Evolutionary conservation across 257 asterid species (phyloP).

Genomic region (Linaria vulgaris): DNA sequence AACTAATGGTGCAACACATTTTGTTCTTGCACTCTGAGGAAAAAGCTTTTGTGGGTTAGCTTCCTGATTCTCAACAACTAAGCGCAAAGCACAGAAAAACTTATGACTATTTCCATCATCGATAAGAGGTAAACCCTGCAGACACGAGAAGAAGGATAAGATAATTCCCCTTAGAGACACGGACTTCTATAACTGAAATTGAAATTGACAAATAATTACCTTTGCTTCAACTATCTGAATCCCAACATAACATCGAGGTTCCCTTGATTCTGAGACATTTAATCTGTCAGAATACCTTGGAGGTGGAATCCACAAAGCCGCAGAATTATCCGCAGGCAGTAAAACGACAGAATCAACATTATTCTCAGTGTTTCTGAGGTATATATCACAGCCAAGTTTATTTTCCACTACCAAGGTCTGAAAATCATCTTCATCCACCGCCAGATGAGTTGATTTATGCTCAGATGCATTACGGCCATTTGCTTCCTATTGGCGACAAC

Average conservation of each 20-base stretch:
- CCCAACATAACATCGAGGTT: conserved; percentile 80
- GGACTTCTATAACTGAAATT: neutral
- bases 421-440: conserved; percentile 87
- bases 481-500: conserved; percentile 60
- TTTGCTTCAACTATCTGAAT: conserved; percentile 84
- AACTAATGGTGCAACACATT: conserved; percentile 79
- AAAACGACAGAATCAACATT: conserved; percentile 48
- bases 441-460: conserved; percentile 53
- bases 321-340: conserved; percentile 51
- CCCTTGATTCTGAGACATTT: conserved; percentile 81
- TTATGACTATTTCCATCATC: conserved; percentile 96
- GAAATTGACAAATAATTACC: conserved; percentile 42
- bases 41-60: conserved; percentile 85
- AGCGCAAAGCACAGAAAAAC: conserved; percentile 91
- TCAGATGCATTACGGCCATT: conserved; percentile 47
- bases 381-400: conserved; percentile 91
- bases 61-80: conserved; percentile 90
- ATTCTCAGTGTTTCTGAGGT: conserved; percentile 60
- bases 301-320: conserved; percentile 79
- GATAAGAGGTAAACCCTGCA: conserved; percentile 82
- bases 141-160: conserved; percentile 23
- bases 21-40: conserved; percentile 99
- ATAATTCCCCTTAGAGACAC: neutral
- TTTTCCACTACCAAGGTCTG: conserved; percentile 82
- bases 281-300: conserved; percentile 92